Percentiles rank a stretch among this genome's conserved stretches.
Conservation (phyloP, 768 basidiomycete species). For the Mycena belliarum region DNA sequence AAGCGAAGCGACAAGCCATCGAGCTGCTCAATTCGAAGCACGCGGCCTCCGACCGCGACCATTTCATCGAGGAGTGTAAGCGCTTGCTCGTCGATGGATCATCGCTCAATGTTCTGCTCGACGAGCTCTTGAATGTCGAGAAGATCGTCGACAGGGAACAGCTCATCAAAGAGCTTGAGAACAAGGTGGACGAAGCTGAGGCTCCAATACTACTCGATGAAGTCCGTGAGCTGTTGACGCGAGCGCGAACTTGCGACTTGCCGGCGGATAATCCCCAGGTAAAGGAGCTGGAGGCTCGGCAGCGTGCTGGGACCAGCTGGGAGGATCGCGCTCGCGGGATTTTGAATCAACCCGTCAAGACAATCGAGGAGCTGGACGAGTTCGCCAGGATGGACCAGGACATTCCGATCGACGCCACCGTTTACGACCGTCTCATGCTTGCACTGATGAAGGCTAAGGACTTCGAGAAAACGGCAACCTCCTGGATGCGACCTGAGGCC, state of each 20-base stretch:
- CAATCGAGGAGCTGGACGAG: slow-evolving; percentile 74
- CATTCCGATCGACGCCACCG: slow-evolving; percentile 68
- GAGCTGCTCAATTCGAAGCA: slow-evolving; percentile 48
- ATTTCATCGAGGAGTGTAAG: slow-evolving; percentile 70
- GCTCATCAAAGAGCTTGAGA: slow-evolving; percentile 74
- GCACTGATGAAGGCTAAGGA: slow-evolving; percentile 72
- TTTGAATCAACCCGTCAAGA: slow-evolving; percentile 69
- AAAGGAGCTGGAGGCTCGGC: slow-evolving; percentile 60
- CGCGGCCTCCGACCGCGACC: slow-evolving; percentile 47
- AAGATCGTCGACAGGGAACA: slow-evolving; percentile 80
- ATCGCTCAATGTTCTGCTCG: slow-evolving; percentile 80
- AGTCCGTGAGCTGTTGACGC: slow-evolving; percentile 68
- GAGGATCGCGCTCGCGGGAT: slow-evolving; percentile 66
- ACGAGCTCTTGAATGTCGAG: slow-evolving; percentile 76
- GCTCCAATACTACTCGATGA: slow-evolving; percentile 68
- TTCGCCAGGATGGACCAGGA: slow-evolving; percentile 64
- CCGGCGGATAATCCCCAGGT: slow-evolving; percentile 65
- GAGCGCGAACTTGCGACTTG: slow-evolving; percentile 70
- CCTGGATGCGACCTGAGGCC: slow-evolving; percentile 64
- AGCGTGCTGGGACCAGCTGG: slow-evolving; percentile 75
- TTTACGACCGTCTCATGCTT: slow-evolving; percentile 65
- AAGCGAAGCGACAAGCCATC: slow-evolving; percentile 57
- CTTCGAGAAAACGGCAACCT: slow-evolving; percentile 75
- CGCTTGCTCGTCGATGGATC: slow-evolving; percentile 68
- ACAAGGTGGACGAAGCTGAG: slow-evolving; percentile 66